These are phyloP conservation scores for Claviceps monticola DNA, from an alignment of 2,329 filamentous ascomycete genomes.

Conservation along the genomic window DNA sequence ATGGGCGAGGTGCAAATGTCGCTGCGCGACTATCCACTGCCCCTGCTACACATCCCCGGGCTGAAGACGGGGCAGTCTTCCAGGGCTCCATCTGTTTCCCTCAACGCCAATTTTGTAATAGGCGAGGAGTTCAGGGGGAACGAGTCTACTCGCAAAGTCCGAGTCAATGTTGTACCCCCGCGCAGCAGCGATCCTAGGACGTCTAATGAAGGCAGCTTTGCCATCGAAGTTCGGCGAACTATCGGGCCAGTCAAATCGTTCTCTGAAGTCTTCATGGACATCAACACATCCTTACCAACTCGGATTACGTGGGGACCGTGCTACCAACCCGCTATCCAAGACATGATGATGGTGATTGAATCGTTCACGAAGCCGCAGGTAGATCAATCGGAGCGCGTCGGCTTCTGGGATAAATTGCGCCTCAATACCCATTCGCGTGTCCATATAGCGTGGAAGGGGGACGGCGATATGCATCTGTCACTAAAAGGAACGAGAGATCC, in stretches of 20 bases:
- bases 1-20: slow-evolving; percentile 84
- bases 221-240: slow-evolving; percentile 76
- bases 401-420: slow-evolving; percentile 98
- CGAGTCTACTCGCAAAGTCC: slow-evolving; percentile 66
- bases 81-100: slow-evolving; percentile 64
- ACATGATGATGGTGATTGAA: slow-evolving; percentile 99
- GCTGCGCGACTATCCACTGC: slow-evolving; percentile 84
- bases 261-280: slow-evolving; percentile 80
- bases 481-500: slow-evolving; percentile 88
- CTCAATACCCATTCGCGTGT: slow-evolving; percentile 88
- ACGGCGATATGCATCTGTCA: slow-evolving; percentile 87
- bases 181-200: slow-evolving; percentile 38
- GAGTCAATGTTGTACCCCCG: slow-evolving; percentile 73
- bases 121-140: slow-evolving; percentile 80
- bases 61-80: slow-evolving; percentile 69
- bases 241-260: slow-evolving; percentile 94
- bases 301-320: slow-evolving; percentile 94
- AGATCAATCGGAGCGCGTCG: slow-evolving; percentile 83
- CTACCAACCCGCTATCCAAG: slow-evolving; percentile 94
- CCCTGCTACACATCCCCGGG: slow-evolving; percentile 77
- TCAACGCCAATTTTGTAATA: slow-evolving; percentile 86
- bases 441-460: slow-evolving; percentile 81
- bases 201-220: slow-evolving; percentile 52
- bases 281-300: slow-evolving; percentile 85
- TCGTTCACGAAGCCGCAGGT: slow-evolving; percentile 93